A percentile compares a stretch with the other conserved stretches of the same genome.
Conservation (phyloP, 352 stramenopile species). For the Poterioochromonas sp. region DNA sequence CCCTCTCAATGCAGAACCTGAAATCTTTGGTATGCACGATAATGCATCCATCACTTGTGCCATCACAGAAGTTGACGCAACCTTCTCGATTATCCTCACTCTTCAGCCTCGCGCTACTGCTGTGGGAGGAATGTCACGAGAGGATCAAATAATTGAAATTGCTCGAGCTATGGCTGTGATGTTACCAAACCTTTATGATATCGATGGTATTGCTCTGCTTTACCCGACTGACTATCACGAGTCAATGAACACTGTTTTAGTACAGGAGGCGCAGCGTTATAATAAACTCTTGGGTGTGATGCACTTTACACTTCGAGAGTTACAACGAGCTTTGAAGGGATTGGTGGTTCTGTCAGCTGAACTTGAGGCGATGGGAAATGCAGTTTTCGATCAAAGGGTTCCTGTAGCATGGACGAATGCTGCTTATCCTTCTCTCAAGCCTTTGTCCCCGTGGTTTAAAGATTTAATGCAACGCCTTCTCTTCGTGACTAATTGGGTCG, state of each 20-base stretch:
- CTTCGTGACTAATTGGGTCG: conserved; percentile 88
- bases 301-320: conserved; percentile 62
- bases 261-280: conserved; percentile 79
- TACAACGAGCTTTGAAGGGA: conserved; percentile 78
- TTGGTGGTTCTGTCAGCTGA: conserved; percentile 82
- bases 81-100: conserved; percentile 64
- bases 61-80: conserved; percentile 52
- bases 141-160: conserved; percentile 72
- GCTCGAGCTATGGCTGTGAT: conserved; percentile 66
- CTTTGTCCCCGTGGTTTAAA: conserved; percentile 90
- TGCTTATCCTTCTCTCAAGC: conserved; percentile 91
- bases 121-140: conserved; percentile 58
- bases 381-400: conserved; percentile 74
- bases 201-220: conserved; percentile 71
- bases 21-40: conserved; percentile 86
- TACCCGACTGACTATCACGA: conserved; percentile 80
- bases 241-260: conserved; percentile 88
- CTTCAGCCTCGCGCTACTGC: conserved; percentile 66
- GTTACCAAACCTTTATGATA: conserved; percentile 66
- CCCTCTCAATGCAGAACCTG: conserved; percentile 71
- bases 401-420: conserved; percentile 77
- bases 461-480: conserved; percentile 85
- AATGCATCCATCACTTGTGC: conserved; percentile 83
- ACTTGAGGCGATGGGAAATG: conserved; percentile 80
- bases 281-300: conserved; percentile 70